Percentiles rank a stretch among this genome's conserved stretches.
Evolutionary conservation across 164 flowering plant species (phyloP).

Genomic region (Nymphaea colorata): DNA sequence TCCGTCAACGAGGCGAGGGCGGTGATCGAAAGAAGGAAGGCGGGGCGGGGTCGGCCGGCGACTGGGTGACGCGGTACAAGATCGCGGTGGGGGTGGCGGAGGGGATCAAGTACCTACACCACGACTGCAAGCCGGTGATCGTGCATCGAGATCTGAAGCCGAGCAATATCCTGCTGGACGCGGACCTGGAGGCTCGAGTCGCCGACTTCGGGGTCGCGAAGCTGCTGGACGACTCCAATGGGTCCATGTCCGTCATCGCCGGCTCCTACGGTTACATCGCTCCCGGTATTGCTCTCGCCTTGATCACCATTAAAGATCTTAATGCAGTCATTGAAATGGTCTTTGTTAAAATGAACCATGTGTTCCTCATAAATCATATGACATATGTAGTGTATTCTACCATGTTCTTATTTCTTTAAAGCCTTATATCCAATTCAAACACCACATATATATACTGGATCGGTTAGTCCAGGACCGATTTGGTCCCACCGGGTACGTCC

Average conservation of each 20-base stretch:
- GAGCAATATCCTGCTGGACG: constrained; percentile 71
- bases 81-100: constrained; percentile 92
- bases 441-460: no score
- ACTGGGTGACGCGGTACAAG: constrained; percentile 77
- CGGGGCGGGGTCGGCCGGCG: constrained; percentile 24
- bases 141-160: constrained; percentile 95
- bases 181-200: constrained; percentile 88
- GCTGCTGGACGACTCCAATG: constrained; percentile 47
- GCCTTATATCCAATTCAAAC: no score
- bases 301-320: background rate
- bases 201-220: constrained; percentile 96
- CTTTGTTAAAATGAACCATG: background rate
- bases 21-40: constrained; percentile 59
- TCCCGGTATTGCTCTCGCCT: constrained; percentile 43
- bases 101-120: constrained; percentile 90
- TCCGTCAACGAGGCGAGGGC: constrained; percentile 48
- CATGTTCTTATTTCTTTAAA: background rate
- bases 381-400: background rate
- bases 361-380: no score
- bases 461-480: no score
- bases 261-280: constrained; percentile 99
- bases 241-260: constrained; percentile 93
- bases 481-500: no score
- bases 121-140: constrained; percentile 88
- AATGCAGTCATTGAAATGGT: no score